phyloP scores from a whole-genome alignment of 1,139 yeast genomes.

The Debaryomycetaceae sp. region DNA sequence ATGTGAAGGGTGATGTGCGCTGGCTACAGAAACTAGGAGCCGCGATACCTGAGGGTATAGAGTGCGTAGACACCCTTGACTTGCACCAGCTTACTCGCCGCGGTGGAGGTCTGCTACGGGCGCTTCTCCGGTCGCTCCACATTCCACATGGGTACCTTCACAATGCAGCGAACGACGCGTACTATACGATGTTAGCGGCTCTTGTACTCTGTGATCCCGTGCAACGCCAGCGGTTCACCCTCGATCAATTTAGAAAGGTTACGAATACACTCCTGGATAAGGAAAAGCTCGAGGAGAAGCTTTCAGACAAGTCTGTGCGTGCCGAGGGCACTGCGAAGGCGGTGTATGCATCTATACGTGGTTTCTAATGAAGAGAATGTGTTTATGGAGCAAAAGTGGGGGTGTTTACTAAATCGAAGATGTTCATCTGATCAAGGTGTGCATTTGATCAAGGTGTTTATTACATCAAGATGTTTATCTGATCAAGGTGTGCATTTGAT shows the following conservation, averaged over 20 bases:
- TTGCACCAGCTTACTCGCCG: conserved; percentile 8
- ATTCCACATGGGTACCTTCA: conserved; percentile 15
- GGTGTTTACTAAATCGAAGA: no score
- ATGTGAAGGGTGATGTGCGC: conserved; percentile 11
- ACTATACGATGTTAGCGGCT: conserved; percentile 17
- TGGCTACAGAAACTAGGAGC: conserved; percentile 13
- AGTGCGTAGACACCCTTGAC: conserved; percentile 11
- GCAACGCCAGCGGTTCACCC: conserved; percentile 6
- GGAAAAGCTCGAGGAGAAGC: conserved; percentile 7
- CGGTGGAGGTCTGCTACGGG: conserved; percentile 12
- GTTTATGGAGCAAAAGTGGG: no score
- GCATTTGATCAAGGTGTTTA: no score
- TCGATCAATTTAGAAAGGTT: conserved; percentile 8
- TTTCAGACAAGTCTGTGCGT: conserved; percentile 4
- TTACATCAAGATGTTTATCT: no score
- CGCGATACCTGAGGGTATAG: conserved; percentile 4
- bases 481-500: no score
- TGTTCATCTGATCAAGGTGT: no score
- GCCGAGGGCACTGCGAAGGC: conserved; percentile 1
- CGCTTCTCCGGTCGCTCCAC: conserved; percentile 9
- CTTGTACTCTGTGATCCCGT: conserved; percentile 14
- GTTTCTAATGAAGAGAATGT: no score
- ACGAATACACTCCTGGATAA: no score
- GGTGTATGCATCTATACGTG: background rate
- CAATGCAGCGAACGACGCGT: conserved; percentile 19